These are phyloP conservation scores for Sclerotinia nivalis DNA, from an alignment of 2,329 filamentous ascomycete species.

Conservation along the genomic window DNA sequence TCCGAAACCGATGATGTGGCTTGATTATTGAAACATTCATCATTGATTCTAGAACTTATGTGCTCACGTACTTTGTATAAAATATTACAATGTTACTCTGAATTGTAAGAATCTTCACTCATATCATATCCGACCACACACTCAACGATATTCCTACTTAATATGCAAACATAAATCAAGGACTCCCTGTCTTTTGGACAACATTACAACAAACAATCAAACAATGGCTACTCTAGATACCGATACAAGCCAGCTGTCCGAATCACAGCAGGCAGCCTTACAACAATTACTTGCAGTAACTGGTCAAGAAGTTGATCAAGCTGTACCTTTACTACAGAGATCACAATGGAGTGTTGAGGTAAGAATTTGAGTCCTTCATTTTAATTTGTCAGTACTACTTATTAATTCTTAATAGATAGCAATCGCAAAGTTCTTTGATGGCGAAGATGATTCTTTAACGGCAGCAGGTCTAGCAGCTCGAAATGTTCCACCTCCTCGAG, in stretches of 20 bases:
- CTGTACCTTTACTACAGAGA: conserved; percentile 74
- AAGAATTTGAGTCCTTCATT: conserved; percentile 30
- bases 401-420: conserved; percentile 65
- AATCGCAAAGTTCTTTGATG: conserved; percentile 96
- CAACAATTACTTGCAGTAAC: conserved; percentile 89
- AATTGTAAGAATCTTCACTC: not conserved
- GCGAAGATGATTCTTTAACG: conserved; percentile 80
- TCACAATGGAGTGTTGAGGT: conserved; percentile 98
- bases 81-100: not conserved
- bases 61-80: not conserved
- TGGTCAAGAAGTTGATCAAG: conserved; percentile 73
- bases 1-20: conserved; percentile 19
- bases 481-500: conserved; percentile 60
- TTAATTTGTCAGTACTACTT: not conserved
- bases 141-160: not conserved
- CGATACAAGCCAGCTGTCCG: conserved; percentile 69
- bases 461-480: conserved; percentile 72
- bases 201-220: not conserved
- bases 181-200: not conserved
- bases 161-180: conserved; percentile 5
- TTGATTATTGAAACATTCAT: not conserved
- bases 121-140: not conserved
- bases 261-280: conserved; percentile 77
- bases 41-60: conserved; percentile 5
- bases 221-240: conserved; percentile 50